A percentile compares a stretch with the other conserved stretches of the same genome.
Conservation (phyloP, 352 stramenopile species). For the Pythium monospermum region DNA sequence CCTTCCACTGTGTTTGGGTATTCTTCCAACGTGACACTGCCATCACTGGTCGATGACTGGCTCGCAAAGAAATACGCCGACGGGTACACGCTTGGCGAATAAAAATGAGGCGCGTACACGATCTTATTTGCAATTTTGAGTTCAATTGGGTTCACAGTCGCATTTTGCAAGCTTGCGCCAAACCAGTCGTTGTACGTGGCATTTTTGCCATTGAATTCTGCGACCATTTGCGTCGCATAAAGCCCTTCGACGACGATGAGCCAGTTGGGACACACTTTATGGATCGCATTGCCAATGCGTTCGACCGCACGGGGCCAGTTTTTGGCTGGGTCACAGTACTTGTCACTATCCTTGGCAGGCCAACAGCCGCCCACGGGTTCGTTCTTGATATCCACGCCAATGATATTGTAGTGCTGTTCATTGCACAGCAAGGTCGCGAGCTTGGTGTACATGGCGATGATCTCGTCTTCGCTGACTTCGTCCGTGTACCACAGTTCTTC, state of each 20-base stretch:
- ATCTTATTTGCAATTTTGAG: conserved; percentile 61
- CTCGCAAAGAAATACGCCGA: conserved; percentile 70
- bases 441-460: conserved; percentile 71
- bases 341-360: conserved; percentile 48
- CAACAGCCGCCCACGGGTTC: conserved; percentile 70
- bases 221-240: conserved; percentile 35
- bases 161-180: conserved; percentile 77
- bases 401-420: conserved; percentile 80
- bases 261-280: conserved; percentile 71
- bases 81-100: conserved; percentile 75
- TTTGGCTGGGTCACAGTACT: conserved; percentile 39
- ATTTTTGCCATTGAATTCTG: conserved; percentile 53
- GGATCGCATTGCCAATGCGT: conserved; percentile 54
- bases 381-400: conserved; percentile 83
- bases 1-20: conserved; percentile 60
- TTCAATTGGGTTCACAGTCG: conserved; percentile 57
- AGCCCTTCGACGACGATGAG: conserved; percentile 69
- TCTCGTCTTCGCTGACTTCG: conserved; percentile 39
- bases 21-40: conserved; percentile 42
- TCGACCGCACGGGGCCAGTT: conserved; percentile 77
- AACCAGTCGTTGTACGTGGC: conserved; percentile 79
- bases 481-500: conserved; percentile 72
- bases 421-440: conserved; percentile 63
- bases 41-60: conserved; percentile 31
- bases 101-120: conserved; percentile 80